Evolutionary conservation across 2,329 filamentous ascomycete genomes (phyloP).

Genomic region (Colletotrichum scovillei): DNA sequence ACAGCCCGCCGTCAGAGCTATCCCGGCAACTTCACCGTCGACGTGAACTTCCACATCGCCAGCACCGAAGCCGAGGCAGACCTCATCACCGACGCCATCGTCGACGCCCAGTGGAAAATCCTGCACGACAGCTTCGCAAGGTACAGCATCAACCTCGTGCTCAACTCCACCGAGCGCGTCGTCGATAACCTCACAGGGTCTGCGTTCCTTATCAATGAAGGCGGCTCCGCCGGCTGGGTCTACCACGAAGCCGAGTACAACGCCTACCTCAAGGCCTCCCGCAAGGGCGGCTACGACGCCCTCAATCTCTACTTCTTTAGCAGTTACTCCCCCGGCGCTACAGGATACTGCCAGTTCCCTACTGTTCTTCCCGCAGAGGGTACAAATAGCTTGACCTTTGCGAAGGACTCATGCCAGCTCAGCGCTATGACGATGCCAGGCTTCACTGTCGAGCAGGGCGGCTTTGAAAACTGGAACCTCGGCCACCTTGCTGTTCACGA

Average conservation of each 20-base stretch:
- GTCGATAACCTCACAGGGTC: constrained; percentile 39
- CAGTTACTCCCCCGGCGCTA: constrained; percentile 47
- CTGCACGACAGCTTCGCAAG: constrained; percentile 37
- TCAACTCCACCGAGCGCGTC: constrained; percentile 40
- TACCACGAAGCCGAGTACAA: constrained; percentile 22
- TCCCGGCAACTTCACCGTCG: constrained; percentile 39
- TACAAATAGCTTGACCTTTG: constrained; percentile 9
- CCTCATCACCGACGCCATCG: constrained; percentile 35
- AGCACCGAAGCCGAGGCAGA: constrained; percentile 39
- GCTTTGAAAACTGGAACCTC: constrained; percentile 36
- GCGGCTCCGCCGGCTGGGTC: constrained; percentile 35
- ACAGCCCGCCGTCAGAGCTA: constrained; percentile 20
- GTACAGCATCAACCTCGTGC: constrained; percentile 39
- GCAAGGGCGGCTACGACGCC: constrained; percentile 52
- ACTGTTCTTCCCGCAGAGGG: constrained; percentile 5
- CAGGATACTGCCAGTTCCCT: constrained; percentile 61
- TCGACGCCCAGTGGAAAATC: constrained; percentile 38
- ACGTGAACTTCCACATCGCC: constrained; percentile 42
- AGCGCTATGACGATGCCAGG: constrained; percentile 34
- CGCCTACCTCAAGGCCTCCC: constrained; percentile 34
- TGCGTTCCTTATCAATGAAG: constrained; percentile 39
- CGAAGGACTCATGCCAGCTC: constrained; percentile 25
- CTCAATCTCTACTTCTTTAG: constrained; percentile 61
- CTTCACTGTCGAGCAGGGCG: constrained; percentile 21
- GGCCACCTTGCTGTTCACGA: constrained; percentile 47